Evolutionary conservation across 306 rosid genomes (phyloP).

Genomic region (Inga laurina): DNA sequence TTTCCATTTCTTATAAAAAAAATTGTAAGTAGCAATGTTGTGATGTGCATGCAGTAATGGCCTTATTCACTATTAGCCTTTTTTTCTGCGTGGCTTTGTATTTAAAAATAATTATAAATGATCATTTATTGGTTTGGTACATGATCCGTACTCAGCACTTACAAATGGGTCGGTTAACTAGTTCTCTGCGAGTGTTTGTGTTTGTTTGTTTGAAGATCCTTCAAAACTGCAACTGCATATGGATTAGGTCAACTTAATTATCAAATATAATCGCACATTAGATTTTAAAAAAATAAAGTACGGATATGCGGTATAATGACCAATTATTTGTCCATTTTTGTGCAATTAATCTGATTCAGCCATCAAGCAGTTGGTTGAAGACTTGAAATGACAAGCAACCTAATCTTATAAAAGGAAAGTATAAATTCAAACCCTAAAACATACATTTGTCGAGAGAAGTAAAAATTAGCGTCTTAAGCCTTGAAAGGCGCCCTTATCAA

Average conservation of each 20-base stretch:
- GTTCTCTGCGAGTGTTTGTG: background rate
- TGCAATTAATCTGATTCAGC: no score
- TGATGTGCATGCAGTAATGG: background rate
- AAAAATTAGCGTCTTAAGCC: no score
- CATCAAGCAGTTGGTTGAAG: no score
- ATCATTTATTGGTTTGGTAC: background rate
- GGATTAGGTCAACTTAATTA: background rate
- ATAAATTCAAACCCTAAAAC: no score
- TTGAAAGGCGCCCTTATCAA: no score
- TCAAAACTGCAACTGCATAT: no score
- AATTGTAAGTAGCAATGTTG: background rate
- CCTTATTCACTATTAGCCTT: no score
- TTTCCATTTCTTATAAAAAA: no score
- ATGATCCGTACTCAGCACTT: background rate
- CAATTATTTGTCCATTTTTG: no score
- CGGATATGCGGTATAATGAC: no score
- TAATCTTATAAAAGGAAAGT: no score
- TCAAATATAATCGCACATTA: background rate
- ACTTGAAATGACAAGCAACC: no score
- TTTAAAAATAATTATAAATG: background rate
- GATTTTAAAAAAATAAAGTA: background rate
- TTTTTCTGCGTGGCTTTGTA: background rate
- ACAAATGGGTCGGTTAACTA: background rate
- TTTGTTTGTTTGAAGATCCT: background rate
- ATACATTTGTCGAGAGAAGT: fast-evolving